Evolutionary conservation across 441 rosid genomes (phyloP).

Genomic region (Erodium trifolium): DNA sequence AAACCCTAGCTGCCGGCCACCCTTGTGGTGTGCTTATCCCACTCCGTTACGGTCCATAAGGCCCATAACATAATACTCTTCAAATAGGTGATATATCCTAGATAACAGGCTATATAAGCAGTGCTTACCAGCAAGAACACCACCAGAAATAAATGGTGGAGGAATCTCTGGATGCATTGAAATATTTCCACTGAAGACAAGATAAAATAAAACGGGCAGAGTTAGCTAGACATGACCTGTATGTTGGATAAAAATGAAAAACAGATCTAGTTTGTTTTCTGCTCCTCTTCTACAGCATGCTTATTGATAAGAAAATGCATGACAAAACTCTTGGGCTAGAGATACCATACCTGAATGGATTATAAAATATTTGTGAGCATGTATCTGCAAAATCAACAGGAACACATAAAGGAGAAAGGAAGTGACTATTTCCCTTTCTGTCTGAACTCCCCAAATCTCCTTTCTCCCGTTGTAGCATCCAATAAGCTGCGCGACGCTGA

Average conservation of each 20-base stretch:
- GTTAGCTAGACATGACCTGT: conserved; percentile 15
- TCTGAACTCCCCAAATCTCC: conserved; percentile 35
- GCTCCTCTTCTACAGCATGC: not conserved
- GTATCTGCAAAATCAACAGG: conserved; percentile 59
- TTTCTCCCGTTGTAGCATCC: conserved; percentile 92
- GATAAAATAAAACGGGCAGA: conserved; percentile 20
- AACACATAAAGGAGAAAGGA: conserved; percentile 61
- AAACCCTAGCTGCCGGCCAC: too few relatives aligned
- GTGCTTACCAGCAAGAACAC: conserved; percentile 86
- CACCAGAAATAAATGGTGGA: conserved; percentile 61
- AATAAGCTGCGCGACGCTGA: conserved; percentile 85
- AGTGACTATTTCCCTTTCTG: conserved; percentile 35
- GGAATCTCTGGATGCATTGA: conserved; percentile 46
- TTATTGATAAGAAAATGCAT: conserved; percentile 10
- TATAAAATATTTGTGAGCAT: conserved; percentile 64
- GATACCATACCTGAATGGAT: conserved; percentile 79
- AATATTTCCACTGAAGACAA: conserved; percentile 66
- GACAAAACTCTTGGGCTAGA: conserved; percentile 12
- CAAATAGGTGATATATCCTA: conserved; percentile 1
- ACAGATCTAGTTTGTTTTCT: not conserved
- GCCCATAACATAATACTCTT: conserved; percentile 6
- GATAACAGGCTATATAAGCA: not conserved
- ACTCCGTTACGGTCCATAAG: too few relatives aligned
- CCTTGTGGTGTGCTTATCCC: too few relatives aligned
- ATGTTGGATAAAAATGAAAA: not conserved